Evolutionary conservation across 345 rosid species (phyloP).

Genomic region (Eucalyptus pauciflora): DNA sequence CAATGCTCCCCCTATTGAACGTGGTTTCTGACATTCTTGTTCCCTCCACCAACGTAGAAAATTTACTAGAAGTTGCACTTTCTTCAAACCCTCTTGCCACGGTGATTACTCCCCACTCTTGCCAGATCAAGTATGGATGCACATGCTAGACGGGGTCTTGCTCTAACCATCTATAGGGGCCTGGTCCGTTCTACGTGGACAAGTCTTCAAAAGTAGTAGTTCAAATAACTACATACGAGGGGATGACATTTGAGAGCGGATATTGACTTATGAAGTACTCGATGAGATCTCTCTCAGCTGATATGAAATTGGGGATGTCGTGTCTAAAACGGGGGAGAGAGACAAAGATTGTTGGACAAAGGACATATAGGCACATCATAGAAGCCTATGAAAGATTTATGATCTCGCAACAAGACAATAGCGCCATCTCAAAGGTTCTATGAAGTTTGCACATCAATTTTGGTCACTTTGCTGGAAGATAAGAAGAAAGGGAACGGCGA

Average conservation of each 20-base stretch:
- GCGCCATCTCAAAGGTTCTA: background rate
- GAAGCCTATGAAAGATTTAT: background rate
- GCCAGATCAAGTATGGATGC: background rate
- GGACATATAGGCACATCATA: background rate
- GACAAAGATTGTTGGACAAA: background rate
- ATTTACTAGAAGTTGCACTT: background rate
- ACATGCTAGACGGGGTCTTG: background rate
- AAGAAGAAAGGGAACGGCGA: background rate
- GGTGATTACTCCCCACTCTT: background rate
- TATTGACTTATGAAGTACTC: background rate
- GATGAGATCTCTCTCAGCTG: rapidly evolving
- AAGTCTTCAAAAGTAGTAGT: background rate
- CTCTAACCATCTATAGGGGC: background rate
- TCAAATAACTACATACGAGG: background rate
- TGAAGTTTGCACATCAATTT: background rate
- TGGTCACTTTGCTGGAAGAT: background rate
- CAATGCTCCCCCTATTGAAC: background rate
- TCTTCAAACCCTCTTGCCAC: background rate
- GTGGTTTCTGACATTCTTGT: background rate
- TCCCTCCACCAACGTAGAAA: background rate
- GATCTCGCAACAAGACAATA: background rate
- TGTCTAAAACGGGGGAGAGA: background rate
- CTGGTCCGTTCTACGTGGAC: background rate
- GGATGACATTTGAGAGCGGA: background rate
- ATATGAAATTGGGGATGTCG: background rate